These are phyloP conservation scores for Yamadazyma dendronema DNA, from an alignment of 1,139 yeast species.

Conservation along the genomic window DNA sequence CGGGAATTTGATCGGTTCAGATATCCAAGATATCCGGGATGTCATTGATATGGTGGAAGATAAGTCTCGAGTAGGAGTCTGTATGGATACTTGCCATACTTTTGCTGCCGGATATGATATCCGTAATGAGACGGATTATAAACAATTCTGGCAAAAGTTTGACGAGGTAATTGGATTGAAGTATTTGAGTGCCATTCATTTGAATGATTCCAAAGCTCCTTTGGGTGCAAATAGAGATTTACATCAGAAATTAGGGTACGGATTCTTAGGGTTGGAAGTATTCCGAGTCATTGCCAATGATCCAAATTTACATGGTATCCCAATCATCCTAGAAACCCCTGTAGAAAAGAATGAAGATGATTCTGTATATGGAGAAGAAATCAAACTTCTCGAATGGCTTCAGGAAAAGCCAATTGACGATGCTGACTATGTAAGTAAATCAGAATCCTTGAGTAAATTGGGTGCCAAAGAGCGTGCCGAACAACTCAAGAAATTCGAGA, in stretches of 20 bases:
- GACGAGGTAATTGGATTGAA: conserved; percentile 72
- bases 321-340: conserved; percentile 91
- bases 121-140: conserved; percentile 51
- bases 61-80: conserved; percentile 84
- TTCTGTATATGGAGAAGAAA: conserved; percentile 73
- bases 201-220: conserved; percentile 95
- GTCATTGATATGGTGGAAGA: conserved; percentile 77
- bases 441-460: conserved; percentile 46
- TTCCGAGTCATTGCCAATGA: conserved; percentile 78
- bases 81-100: conserved; percentile 92
- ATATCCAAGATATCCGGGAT: conserved; percentile 67
- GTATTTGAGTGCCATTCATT: conserved; percentile 76
- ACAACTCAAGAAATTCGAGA: conserved; percentile 42
- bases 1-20: conserved; percentile 85
- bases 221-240: conserved; percentile 86
- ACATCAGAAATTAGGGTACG: conserved; percentile 87
- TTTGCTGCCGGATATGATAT: conserved; percentile 97
- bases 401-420: conserved; percentile 55
- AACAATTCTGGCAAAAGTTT: conserved; percentile 69
- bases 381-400: conserved; percentile 71
- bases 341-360: conserved; percentile 60
- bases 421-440: conserved; percentile 50
- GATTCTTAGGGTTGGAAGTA: conserved; percentile 83
- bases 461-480: conserved; percentile 62
- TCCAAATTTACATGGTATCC: conserved; percentile 58